Evolutionary conservation across 352 stramenopile species (phyloP).

Genomic region (Phytophthora cajani): DNA sequence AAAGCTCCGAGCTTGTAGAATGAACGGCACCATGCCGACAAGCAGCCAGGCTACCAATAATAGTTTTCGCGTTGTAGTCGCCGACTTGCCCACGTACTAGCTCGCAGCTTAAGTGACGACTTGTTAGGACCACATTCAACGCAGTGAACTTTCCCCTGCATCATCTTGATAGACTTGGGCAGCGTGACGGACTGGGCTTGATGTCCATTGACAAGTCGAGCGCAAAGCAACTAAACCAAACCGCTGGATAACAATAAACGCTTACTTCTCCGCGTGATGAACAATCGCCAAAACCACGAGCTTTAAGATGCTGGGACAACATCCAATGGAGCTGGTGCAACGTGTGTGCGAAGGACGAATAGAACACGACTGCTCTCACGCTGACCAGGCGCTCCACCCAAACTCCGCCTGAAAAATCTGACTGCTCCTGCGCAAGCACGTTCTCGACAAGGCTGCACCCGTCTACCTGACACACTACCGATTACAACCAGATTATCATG

Average conservation of each 20-base stretch:
- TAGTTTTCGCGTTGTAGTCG: neutral
- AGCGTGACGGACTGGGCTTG: neutral
- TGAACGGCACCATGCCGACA: conserved; percentile 12
- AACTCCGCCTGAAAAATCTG: conserved; percentile 6
- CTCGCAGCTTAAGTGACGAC: neutral
- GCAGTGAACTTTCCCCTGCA: neutral
- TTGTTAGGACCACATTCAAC: neutral
- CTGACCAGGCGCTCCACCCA: conserved; percentile 4
- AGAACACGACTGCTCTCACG: neutral
- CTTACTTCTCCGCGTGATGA: neutral
- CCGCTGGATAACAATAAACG: neutral
- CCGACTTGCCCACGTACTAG: neutral
- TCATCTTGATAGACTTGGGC: neutral
- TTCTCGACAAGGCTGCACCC: conserved; percentile 11
- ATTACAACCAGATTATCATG: conserved; percentile 14
- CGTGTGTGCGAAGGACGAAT: neutral
- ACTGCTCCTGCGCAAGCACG: conserved; percentile 1
- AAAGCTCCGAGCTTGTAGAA: conserved; percentile 24
- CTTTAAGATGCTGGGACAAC: neutral
- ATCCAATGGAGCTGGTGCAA: neutral
- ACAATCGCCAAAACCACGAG: neutral
- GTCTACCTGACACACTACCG: conserved; percentile 11
- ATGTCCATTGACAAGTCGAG: neutral
- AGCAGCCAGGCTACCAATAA: conserved; percentile 10
- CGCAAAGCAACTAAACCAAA: neutral